Evolutionary conservation across 73 alveolate species (phyloP).

Genomic region (Loxodes magnus): DNA sequence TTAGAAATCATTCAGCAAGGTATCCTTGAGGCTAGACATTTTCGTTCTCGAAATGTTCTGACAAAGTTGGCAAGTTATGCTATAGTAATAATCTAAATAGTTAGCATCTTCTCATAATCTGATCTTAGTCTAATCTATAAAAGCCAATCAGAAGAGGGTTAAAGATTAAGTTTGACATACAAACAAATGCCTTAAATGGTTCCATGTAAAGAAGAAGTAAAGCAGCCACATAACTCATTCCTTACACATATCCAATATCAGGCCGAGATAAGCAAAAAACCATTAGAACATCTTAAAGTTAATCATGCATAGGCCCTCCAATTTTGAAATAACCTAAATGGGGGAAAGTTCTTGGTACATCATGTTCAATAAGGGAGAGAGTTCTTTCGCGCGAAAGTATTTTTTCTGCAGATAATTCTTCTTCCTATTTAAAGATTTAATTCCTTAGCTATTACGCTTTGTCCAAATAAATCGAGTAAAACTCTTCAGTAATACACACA

Average conservation of each 20-base stretch:
- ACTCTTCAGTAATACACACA: constrained; percentile 47
- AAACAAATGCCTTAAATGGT: constrained; percentile 49
- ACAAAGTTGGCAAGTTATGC: constrained; percentile 50
- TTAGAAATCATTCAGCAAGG: constrained; percentile 80
- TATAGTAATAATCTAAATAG: constrained; percentile 59
- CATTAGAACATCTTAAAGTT: constrained; percentile 61
- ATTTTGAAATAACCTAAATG: constrained; percentile 60
- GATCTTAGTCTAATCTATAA: constrained; percentile 54
- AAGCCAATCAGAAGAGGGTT: constrained; percentile 54
- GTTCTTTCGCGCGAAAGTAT: too few relatives aligned
- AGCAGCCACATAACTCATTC: constrained; percentile 81
- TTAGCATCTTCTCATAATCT: constrained; percentile 53
- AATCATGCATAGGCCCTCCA: constrained; percentile 59
- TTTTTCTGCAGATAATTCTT: constrained; percentile 12
- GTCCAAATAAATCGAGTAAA: constrained; percentile 15
- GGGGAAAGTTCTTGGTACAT: constrained; percentile 73
- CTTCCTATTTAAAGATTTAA: background rate
- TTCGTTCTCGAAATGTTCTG: constrained; percentile 51
- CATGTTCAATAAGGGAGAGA: constrained; percentile 63
- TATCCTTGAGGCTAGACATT: constrained; percentile 57
- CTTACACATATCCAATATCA: constrained; percentile 85
- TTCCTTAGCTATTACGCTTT: constrained; percentile 13
- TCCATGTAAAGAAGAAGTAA: constrained; percentile 57
- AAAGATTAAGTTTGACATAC: constrained; percentile 42
- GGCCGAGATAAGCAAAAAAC: constrained; percentile 73